Conservation (phyloP, 108 stramenopile species). For the Thalassiosira profunda region DNA sequence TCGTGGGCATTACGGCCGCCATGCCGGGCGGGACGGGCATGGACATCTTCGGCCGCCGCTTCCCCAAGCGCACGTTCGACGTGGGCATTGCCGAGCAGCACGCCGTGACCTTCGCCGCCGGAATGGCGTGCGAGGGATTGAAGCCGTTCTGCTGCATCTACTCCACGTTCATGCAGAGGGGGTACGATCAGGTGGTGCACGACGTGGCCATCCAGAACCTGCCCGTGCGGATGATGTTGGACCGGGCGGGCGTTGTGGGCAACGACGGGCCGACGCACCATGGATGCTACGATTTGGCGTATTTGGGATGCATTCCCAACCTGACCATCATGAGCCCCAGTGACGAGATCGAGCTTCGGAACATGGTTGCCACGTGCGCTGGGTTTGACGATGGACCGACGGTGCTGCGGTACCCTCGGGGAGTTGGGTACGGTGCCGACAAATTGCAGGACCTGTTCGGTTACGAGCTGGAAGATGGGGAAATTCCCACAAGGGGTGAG, state of each 20-base stretch:
- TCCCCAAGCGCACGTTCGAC: slow-evolving; percentile 97
- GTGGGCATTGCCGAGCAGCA: slow-evolving; percentile 99
- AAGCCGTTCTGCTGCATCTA: slow-evolving; percentile 98
- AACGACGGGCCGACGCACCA: slow-evolving; percentile 99
- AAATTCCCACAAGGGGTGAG: slow-evolving; percentile 83
- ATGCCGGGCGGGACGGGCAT: slow-evolving; percentile 99
- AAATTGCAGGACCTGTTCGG: slow-evolving; percentile 86
- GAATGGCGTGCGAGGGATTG: slow-evolving; percentile 97
- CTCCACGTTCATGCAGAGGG: slow-evolving; percentile 98
- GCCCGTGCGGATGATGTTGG: slow-evolving; percentile 95
- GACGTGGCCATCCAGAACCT: slow-evolving; percentile 97
- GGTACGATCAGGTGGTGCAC: slow-evolving; percentile 97
- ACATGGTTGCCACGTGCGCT: slow-evolving; percentile 95
- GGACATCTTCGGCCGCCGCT: slow-evolving; percentile 97
- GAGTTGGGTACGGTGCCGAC: slow-evolving; percentile 94
- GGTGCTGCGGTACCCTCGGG: slow-evolving; percentile 93
- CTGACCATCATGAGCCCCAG: slow-evolving; percentile 96
- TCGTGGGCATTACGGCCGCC: slow-evolving; percentile 98
- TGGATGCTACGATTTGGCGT: slow-evolving; percentile 94
- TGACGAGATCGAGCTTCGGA: slow-evolving; percentile 95
- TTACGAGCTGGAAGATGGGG: slow-evolving; percentile 83
- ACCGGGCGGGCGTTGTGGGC: slow-evolving; percentile 96
- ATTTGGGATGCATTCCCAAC: slow-evolving; percentile 95
- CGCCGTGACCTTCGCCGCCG: slow-evolving; percentile 97
- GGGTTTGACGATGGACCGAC: slow-evolving; percentile 89